Base-by-base conservation (phyloP, 1,284 basidiomycete species). In the Porodaedalea pini region DNA sequence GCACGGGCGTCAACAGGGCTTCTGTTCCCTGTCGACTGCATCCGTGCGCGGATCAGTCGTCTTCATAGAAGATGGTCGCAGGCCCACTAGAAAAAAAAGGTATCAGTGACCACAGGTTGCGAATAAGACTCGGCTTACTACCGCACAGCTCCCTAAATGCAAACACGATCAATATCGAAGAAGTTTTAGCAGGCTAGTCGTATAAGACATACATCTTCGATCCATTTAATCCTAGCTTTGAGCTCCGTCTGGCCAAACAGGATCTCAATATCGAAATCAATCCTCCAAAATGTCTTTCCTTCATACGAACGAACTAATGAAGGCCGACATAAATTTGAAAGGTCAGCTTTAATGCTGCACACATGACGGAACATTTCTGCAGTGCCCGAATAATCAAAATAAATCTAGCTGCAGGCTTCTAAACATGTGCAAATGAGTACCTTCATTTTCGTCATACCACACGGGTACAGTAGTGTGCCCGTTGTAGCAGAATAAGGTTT, bases 161-260 rank as follows among this genome's bases (percentile, higher is more conserved):
- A n/a, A n/a, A n/a, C n/a, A n/a, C n/a, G n/a, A n/a, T n/a, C n/a
- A n/a, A n/a, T n/a, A n/a, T n/a, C n/a, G n/a, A n/a, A n/a, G n/a
- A n/a, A n/a, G n/a, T n/a, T n/a, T n/a, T n/a, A n/a, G n/a, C n/a
- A n/a, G n/a, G n/a, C n/a, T n/a, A n/a, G n/a, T n/a, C n/a, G n/a
- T n/a, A n/a, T n/a, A n/a, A n/a, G n/a, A 72, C 81, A 60, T 65
- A 88, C 86, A 65, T 86, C 81, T 65, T 88, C 86, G 41, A 82
- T 75, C 88, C 87, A 90, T 69, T 89, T 90, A 58, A 90, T 88
- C 55, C 88, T 78, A 2, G 88, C 86, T 67, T 75, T 84, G 72
- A 89, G 88, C 69, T 90, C 88, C 0, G 86, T 89, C 61, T 88
- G 66, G 39, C 88, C 88, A 60, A 90, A 89, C 66, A 88, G 85